Percentiles rank a stretch among this genome's conserved stretches.
phyloP scores from a whole-genome alignment of 1,284 basidiomycete genomes.

The Naganishia albida region DNA sequence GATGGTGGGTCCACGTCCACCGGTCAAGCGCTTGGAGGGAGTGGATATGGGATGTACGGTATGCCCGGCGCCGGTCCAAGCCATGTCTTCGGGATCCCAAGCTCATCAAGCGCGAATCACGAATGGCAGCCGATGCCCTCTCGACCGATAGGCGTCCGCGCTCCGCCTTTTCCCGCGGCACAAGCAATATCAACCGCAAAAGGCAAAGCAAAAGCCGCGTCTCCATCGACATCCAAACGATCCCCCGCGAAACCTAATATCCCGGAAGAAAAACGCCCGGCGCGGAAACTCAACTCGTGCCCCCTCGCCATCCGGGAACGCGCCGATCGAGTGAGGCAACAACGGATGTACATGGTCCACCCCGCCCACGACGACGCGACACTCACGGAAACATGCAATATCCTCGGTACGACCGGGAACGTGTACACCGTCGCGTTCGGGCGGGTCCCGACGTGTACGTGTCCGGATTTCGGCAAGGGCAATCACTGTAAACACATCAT shows the following conservation, averaged over 20 bases:
- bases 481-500: slow-evolving; percentile 30
- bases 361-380: neutral
- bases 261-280: slow-evolving; percentile 6
- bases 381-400: neutral
- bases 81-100: neutral
- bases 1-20: too few species aligned
- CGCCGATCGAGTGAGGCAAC: neutral
- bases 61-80: too few species aligned
- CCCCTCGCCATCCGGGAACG: slow-evolving; percentile 5
- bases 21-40: too few species aligned
- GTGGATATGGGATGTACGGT: neutral
- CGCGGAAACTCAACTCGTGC: neutral
- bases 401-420: slow-evolving; percentile 26
- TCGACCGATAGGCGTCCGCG: neutral
- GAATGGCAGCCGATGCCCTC: too few species aligned
- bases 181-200: neutral
- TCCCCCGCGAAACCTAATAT: neutral
- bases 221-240: neutral
- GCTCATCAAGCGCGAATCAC: neutral
- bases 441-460: neutral
- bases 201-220: slow-evolving; percentile 5
- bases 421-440: slow-evolving; percentile 17
- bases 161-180: neutral
- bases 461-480: slow-evolving; percentile 21
- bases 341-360: slow-evolving; percentile 18